Conservation (phyloP, 2,329 filamentous ascomycete genomes). For the Aspergillus floridensis region DNA sequence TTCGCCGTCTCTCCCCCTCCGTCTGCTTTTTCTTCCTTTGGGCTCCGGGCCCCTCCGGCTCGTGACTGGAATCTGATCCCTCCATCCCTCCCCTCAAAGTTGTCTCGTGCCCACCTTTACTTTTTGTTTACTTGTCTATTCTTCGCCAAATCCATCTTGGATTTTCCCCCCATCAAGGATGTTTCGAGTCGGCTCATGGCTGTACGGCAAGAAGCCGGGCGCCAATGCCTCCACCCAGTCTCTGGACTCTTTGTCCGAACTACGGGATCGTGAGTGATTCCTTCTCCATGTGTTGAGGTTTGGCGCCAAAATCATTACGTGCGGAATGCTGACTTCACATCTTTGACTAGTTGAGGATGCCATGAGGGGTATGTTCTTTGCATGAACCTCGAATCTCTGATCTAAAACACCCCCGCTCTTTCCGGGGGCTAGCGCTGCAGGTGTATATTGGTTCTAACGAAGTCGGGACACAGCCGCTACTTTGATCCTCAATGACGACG, state of each 20-base stretch:
- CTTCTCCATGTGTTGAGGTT: neutral
- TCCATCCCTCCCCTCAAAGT: neutral
- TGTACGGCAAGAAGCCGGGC: conserved; percentile 43
- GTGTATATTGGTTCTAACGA: conserved; percentile 6
- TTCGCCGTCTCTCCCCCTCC: conserved; percentile 29
- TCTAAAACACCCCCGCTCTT: conserved; percentile 4
- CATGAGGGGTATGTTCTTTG: conserved; percentile 39
- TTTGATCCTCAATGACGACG: conserved; percentile 84
- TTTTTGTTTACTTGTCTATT: neutral
- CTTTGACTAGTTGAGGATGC: conserved; percentile 38
- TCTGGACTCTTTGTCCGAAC: conserved; percentile 57
- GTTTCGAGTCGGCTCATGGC: conserved; percentile 45
- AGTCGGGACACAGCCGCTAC: conserved; percentile 52
- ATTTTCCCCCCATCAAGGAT: conserved; percentile 23
- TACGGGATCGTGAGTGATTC: conserved; percentile 46
- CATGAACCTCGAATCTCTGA: neutral
- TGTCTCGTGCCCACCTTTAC: conserved; percentile 7
- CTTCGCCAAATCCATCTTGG: neutral
- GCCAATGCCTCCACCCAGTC: conserved; percentile 51
- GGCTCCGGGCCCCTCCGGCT: conserved; percentile 19
- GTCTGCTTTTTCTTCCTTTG: conserved; percentile 15
- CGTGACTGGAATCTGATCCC: conserved; percentile 7
- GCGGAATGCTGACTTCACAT: neutral
- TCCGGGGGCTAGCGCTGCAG: neutral
- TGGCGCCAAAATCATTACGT: conserved; percentile 19